Percentiles rank a stretch among this genome's conserved stretches.
phyloP scores from a whole-genome alignment of 108 stramenopile genomes.

The Discostella stelligeroides region DNA sequence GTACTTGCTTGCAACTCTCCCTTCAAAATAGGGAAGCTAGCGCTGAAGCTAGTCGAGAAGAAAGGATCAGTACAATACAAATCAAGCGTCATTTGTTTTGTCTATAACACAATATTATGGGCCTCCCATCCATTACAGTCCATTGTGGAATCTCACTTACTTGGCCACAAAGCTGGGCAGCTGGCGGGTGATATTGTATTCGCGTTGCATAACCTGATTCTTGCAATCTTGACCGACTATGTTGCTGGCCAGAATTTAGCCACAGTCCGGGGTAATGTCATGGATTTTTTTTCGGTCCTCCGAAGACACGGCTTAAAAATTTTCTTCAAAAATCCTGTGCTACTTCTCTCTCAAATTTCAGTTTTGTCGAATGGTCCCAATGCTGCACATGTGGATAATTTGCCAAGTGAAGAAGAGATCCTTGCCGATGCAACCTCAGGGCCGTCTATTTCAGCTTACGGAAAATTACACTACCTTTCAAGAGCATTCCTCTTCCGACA shows the following conservation, averaged over 20 bases:
- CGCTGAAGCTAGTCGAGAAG: slow-evolving; percentile 11
- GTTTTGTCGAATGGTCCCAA: background rate
- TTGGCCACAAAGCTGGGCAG: slow-evolving; percentile 7
- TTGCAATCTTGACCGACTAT: slow-evolving; percentile 7
- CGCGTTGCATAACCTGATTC: background rate
- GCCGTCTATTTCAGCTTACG: background rate
- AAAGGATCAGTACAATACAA: background rate
- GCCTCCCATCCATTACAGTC: slow-evolving; percentile 16
- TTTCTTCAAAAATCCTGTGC: background rate
- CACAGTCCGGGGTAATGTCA: slow-evolving; percentile 1
- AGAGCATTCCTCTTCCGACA: slow-evolving; percentile 11
- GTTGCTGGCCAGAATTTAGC: slow-evolving; percentile 10
- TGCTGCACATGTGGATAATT: too few species aligned
- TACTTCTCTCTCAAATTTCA: background rate
- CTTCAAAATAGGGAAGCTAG: too few species aligned
- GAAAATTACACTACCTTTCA: background rate
- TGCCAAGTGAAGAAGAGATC: background rate
- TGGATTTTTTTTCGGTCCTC: slow-evolving; percentile 9
- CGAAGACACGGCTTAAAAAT: background rate
- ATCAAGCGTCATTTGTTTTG: too few species aligned
- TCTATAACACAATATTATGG: slow-evolving; percentile 2
- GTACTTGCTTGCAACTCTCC: background rate
- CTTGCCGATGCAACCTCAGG: background rate
- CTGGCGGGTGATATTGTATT: slow-evolving; percentile 10
- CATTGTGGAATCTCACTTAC: slow-evolving; percentile 4